phyloP scores from a whole-genome alignment of 371 early-diverging fungal species.

The Basidiobolus meristosporus region DNA sequence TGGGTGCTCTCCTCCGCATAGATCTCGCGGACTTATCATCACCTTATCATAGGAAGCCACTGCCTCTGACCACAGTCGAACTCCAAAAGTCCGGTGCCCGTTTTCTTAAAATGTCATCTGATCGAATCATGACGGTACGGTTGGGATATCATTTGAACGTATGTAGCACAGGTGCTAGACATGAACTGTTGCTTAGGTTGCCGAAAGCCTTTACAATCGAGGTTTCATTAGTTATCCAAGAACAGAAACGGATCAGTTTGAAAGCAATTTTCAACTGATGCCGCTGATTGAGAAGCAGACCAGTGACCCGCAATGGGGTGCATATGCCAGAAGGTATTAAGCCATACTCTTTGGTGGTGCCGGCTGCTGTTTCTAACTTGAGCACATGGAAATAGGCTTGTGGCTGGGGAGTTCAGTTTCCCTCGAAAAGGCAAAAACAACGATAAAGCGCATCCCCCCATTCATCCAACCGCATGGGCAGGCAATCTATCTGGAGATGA shows the following conservation, averaged over 20 bases:
- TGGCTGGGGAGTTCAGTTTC: conserved; percentile 46
- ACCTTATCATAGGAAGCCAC: conserved; percentile 36
- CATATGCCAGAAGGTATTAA: conserved; percentile 32
- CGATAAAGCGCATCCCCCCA: conserved; percentile 99
- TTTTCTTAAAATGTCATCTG: conserved; percentile 53
- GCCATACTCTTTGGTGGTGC: not conserved
- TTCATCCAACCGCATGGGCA: conserved; percentile 82
- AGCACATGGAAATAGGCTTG: conserved; percentile 19
- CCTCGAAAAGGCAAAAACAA: conserved; percentile 87
- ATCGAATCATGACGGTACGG: conserved; percentile 65
- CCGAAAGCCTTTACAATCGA: conserved; percentile 65
- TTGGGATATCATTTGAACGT: not conserved
- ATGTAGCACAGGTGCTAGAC: not conserved
- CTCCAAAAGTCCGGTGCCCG: conserved; percentile 74
- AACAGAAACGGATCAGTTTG: conserved; percentile 97
- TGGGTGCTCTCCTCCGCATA: not conserved
- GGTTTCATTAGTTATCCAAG: conserved; percentile 98
- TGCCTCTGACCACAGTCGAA: conserved; percentile 92
- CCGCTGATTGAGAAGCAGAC: conserved; percentile 43
- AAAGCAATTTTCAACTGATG: conserved; percentile 50
- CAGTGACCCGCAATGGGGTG: conserved; percentile 35
- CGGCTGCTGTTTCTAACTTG: not conserved
- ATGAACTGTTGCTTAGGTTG: conserved; percentile 23
- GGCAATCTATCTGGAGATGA: conserved; percentile 46
- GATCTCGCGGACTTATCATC: not conserved